These are phyloP conservation scores for Ophiosphaerella herpotricha DNA, from an alignment of 2,329 filamentous ascomycete species.

Conservation along the genomic window DNA sequence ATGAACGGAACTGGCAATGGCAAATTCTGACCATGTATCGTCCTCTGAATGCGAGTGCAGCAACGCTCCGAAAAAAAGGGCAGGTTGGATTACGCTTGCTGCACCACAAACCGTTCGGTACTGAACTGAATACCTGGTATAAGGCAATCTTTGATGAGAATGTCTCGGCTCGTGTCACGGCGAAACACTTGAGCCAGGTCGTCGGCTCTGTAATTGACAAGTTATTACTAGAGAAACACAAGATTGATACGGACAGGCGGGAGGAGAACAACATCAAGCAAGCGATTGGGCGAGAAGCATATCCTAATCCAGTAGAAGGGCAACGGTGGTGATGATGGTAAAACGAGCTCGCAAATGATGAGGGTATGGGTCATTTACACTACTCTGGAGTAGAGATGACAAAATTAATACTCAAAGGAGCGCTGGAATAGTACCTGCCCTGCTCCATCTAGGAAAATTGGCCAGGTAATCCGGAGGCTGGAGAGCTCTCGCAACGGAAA, in stretches of 20 bases:
- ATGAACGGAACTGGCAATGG: conserved; percentile 1
- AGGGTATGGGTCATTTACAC: too few relatives aligned
- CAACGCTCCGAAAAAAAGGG: conserved; percentile 1
- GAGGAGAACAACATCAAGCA: too few relatives aligned
- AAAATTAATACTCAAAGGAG: too few relatives aligned
- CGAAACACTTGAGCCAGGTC: conserved; percentile 2
- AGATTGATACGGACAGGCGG: neutral
- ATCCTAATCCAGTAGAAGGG: too few relatives aligned
- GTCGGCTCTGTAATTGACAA: conserved; percentile 2
- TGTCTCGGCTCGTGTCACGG: conserved; percentile 1
- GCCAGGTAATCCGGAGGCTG: too few relatives aligned
- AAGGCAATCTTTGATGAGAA: conserved; percentile 4
- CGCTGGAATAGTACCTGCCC: too few relatives aligned
- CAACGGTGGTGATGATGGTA: too few relatives aligned
- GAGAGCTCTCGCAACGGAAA: too few relatives aligned
- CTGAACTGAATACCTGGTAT: conserved; percentile 19
- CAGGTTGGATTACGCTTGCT: neutral
- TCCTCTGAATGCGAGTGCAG: conserved; percentile 14
- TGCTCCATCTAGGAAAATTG: too few relatives aligned
- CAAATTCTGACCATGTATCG: conserved; percentile 11
- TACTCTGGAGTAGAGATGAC: too few relatives aligned
- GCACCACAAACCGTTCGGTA: conserved; percentile 12
- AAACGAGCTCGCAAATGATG: too few relatives aligned
- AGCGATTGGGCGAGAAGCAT: too few relatives aligned
- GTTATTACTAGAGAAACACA: neutral